Conservation (phyloP, 805 yeast genomes). For the Candida tibetensis region DNA sequence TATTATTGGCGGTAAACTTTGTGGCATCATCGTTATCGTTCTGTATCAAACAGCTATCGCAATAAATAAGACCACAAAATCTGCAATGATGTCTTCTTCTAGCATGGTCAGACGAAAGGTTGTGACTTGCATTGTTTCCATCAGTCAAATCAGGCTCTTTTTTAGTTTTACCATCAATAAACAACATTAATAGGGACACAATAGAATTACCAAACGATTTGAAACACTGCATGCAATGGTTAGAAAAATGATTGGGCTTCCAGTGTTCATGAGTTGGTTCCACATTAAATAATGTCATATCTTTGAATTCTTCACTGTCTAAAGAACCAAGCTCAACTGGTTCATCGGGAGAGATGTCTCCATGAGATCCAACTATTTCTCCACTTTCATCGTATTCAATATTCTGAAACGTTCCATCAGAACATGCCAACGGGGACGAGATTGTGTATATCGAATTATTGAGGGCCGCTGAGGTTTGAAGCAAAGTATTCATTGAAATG, state of each 20-base stretch:
- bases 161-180: constrained; percentile 5
- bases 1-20: constrained; percentile 2
- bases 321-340: neutral
- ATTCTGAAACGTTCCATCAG: neutral
- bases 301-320: neutral
- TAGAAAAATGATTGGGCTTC: constrained; percentile 44
- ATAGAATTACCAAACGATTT: constrained; percentile 26
- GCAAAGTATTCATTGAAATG: too few relatives aligned
- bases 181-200: constrained; percentile 8
- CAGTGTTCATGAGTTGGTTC: constrained; percentile 55
- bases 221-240: constrained; percentile 43
- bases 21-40: constrained; percentile 10
- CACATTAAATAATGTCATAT: constrained; percentile 1
- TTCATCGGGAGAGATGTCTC: neutral
- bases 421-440: constrained; percentile 5
- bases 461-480: neutral
- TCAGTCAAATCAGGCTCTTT: neutral
- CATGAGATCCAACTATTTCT: neutral
- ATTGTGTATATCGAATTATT: constrained; percentile 7
- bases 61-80: constrained; percentile 49
- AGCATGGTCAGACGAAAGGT: neutral
- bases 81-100: constrained; percentile 47
- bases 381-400: neutral
- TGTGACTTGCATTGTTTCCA: neutral
- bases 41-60: constrained; percentile 22